Evolutionary conservation across 2,329 filamentous ascomycete species (phyloP).

Genomic region (Cladosporium cucumerinum): DNA sequence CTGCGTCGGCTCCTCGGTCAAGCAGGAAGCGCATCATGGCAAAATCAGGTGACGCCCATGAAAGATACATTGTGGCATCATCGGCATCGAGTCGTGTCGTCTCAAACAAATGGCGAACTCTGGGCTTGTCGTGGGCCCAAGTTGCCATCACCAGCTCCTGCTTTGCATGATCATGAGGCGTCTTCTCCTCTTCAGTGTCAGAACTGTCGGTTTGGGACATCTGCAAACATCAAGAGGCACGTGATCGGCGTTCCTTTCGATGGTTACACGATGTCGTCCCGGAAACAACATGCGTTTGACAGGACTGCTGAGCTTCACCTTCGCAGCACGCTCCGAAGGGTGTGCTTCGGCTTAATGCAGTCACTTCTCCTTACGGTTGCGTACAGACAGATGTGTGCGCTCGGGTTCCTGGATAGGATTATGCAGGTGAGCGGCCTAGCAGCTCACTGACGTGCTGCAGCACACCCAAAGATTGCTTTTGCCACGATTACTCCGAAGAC

Average conservation of each 20-base stretch:
- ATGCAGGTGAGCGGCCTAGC: constrained; percentile 9
- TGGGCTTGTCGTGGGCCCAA: not conserved
- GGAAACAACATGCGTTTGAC: not conserved
- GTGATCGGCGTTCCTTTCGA: not conserved
- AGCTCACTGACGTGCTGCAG: constrained; percentile 3
- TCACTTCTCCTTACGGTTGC: not conserved
- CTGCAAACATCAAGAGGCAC: not conserved
- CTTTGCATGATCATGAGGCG: not conserved
- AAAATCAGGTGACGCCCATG: not conserved
- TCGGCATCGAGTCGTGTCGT: not conserved
- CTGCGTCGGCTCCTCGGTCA: not conserved
- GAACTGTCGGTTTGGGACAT: not conserved
- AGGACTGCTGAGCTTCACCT: not conserved
- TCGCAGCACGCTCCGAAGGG: not conserved
- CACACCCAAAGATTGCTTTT: not conserved
- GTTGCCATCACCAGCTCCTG: not conserved
- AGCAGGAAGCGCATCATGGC: not conserved
- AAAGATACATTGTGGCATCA: not conserved
- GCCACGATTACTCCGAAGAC: not conserved
- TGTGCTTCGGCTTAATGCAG: not conserved
- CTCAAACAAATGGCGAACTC: not conserved
- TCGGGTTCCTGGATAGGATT: constrained; percentile 5
- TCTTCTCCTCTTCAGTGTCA: not conserved
- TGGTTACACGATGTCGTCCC: not conserved
- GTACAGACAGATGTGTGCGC: not conserved